Conservation (phyloP, 345 rosid genomes). For the Citrus medica region DNA sequence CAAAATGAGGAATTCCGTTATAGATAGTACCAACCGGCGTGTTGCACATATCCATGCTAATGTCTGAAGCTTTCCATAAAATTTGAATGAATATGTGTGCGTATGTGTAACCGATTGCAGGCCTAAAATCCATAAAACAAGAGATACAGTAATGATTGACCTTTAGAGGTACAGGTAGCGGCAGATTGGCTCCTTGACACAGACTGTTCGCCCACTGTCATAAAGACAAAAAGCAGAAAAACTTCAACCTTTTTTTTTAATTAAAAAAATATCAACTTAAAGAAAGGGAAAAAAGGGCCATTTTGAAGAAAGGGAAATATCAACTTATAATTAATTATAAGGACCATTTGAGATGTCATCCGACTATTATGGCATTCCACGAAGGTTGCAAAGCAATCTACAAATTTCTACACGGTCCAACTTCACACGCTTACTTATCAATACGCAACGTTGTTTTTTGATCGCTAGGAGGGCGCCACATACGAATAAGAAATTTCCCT, state of each 20-base stretch:
- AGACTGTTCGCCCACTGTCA: conserved; percentile 93
- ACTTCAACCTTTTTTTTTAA: too few species aligned
- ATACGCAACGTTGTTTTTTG: too few species aligned
- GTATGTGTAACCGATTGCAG: neutral
- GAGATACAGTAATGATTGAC: conserved; percentile 25
- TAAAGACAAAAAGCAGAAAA: neutral
- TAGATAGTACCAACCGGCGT: neutral
- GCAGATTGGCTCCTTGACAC: conserved; percentile 88
- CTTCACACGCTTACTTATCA: too few species aligned
- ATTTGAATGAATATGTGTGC: neutral
- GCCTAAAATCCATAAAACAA: neutral
- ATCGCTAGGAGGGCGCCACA: too few species aligned
- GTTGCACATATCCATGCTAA: neutral
- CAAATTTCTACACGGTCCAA: neutral
- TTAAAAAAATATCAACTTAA: too few species aligned
- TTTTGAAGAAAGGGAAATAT: too few species aligned
- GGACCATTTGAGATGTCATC: neutral
- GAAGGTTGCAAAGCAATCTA: neutral
- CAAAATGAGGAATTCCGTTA: neutral
- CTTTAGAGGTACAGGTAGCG: conserved; percentile 81
- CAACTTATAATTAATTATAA: neutral
- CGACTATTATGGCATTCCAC: neutral
- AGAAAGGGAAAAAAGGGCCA: too few species aligned
- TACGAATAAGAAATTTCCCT: too few species aligned
- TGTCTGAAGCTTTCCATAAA: neutral